Conservation (phyloP, 495 filamentous ascomycete genomes). For the Neurospora africana region DNA sequence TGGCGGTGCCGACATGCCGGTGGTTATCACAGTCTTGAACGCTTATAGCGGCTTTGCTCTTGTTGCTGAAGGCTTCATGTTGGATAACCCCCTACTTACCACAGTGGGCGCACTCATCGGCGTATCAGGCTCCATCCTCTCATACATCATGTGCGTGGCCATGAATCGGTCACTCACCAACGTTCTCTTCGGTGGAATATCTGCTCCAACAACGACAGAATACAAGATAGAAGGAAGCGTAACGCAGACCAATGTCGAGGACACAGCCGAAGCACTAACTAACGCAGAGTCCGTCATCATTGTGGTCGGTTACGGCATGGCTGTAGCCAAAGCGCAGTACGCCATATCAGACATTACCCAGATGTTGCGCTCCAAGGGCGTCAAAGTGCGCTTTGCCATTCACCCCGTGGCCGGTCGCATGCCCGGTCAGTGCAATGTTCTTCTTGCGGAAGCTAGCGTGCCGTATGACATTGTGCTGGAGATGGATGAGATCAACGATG, state of each 20-base stretch:
- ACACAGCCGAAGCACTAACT: slow-evolving; percentile 57
- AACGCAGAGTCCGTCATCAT: slow-evolving; percentile 72
- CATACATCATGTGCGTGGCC: slow-evolving; percentile 70
- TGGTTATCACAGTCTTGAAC: slow-evolving; percentile 77
- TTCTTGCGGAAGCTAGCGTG: slow-evolving; percentile 70
- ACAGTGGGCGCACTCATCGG: slow-evolving; percentile 73
- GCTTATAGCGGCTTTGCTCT: slow-evolving; percentile 78
- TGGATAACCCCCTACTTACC: slow-evolving; percentile 70
- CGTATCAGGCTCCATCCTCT: slow-evolving; percentile 70
- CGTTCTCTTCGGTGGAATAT: slow-evolving; percentile 70
- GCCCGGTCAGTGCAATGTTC: slow-evolving; percentile 79
- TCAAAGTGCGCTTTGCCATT: slow-evolving; percentile 77
- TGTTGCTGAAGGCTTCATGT: slow-evolving; percentile 76
- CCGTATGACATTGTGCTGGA: slow-evolving; percentile 79
- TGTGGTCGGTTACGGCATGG: slow-evolving; percentile 79
- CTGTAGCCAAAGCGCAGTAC: slow-evolving; percentile 78
- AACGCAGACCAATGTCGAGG: slow-evolving; percentile 62
- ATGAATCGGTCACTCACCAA: slow-evolving; percentile 78
- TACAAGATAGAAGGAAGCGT: slow-evolving; percentile 65
- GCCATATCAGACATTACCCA: slow-evolving; percentile 66
- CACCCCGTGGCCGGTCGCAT: slow-evolving; percentile 76
- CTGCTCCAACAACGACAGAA: slow-evolving; percentile 45
- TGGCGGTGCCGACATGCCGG: slow-evolving; percentile 79
- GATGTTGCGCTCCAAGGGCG: slow-evolving; percentile 56
- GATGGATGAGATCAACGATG: slow-evolving; percentile 88